Base-by-base conservation (phyloP, 495 filamentous ascomycete species). In the Penicillium egyptiacum region DNA sequence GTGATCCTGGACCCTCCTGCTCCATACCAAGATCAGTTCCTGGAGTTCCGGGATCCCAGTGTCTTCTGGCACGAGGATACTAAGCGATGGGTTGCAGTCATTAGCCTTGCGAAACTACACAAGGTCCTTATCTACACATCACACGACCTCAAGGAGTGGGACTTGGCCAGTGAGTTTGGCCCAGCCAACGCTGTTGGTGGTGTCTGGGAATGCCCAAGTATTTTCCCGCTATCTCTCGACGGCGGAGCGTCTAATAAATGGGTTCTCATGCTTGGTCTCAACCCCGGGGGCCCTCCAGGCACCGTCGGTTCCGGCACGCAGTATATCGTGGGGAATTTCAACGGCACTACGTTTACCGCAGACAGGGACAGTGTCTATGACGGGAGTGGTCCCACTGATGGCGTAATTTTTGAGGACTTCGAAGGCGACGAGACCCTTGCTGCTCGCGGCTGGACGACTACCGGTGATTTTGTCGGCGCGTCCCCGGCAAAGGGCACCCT, bases 21-120 rank as follows among this genome's bases (percentile, higher is more conserved):
- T 53, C 75, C 58, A 56, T 65, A 60, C 30, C 8, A 58, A 58
- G 56, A 59, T 5, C 63, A 73, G 37, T 68, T 57, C 22, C 43
- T 54, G 30, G 65, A 85, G 31, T 86, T 85, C 66, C 78, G 84
- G 16, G 83, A 86, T 62, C 83, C 84, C 0, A 80, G 81, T 58
- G 75, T 84, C 9, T 69, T 83, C 53, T 80, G 81, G 74, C 75
- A 85, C 47, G 70, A 69, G 5, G 50, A 57, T 0, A 77, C 71
- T 11, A 49, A 72, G 14, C 70, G 70, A 47, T 86, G 82, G 83
- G 70, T 83, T 16, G 75, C 75, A 50, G 75, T 81, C 0, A 61
- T 79, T 16, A 55, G 78, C 5, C 78, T 81, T 35, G 65, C 81
- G 5, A 67, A 76, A 57, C 70, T 80, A 16, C 83, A 83, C 56